Evolutionary conservation across 73 alveolate genomes (phyloP).

Genomic region (Symbiodinium natans): DNA sequence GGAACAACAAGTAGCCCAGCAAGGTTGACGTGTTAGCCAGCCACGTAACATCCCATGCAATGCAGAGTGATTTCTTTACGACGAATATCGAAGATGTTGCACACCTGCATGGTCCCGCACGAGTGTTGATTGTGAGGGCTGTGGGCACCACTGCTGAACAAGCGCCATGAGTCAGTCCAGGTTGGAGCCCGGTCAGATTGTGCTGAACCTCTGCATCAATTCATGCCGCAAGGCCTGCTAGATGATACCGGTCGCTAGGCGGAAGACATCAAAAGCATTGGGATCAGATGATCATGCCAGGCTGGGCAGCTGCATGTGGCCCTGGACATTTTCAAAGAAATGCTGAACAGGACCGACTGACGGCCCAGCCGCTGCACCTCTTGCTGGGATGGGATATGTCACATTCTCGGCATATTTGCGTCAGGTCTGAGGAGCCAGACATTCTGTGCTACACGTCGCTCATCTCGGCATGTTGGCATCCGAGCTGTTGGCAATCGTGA

Average conservation of each 20-base stretch:
- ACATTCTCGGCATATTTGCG: background rate
- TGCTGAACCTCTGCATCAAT: conserved; percentile 50
- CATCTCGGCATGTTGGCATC: conserved; percentile 37
- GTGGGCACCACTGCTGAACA: no score
- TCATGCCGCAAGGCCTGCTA: conserved; percentile 86
- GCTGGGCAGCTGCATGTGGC: conserved; percentile 47
- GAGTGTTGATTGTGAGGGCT: no score
- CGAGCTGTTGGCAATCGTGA: no score
- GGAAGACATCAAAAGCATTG: background rate
- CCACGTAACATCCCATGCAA: no score
- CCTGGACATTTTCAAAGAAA: conserved; percentile 32
- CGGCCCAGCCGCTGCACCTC: background rate
- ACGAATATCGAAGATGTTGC: no score
- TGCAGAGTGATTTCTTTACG: no score
- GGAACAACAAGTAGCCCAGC: no score
- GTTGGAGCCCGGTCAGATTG: conserved; percentile 45
- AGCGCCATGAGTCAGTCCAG: background rate
- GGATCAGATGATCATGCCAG: background rate
- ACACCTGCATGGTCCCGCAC: no score
- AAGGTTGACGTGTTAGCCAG: no score
- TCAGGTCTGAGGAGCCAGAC: conserved; percentile 64
- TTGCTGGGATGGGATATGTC: background rate
- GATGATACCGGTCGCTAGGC: no score
- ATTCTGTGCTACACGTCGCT: conserved; percentile 66
- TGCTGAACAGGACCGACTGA: background rate